These are phyloP conservation scores for Arthroderma sp. DNA, from an alignment of 2,329 filamentous ascomycete genomes.

Conservation along the genomic window DNA sequence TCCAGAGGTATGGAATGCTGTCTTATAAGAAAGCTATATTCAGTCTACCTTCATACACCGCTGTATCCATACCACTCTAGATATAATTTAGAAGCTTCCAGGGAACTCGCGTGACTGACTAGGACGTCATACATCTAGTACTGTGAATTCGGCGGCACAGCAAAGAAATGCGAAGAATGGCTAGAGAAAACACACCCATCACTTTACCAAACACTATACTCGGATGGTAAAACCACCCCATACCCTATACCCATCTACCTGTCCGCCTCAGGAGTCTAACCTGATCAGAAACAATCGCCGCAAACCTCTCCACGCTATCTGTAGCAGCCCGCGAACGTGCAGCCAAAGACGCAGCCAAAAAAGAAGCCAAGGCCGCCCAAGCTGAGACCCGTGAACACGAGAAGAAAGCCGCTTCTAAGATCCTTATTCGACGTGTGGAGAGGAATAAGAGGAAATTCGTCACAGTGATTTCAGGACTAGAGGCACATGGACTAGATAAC, in stretches of 20 bases:
- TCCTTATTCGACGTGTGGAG: constrained; percentile 93
- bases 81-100: not conserved
- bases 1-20: constrained; percentile 48
- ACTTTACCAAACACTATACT: constrained; percentile 73
- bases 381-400: constrained; percentile 73
- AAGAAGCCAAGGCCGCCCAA: constrained; percentile 84
- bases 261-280: not conserved
- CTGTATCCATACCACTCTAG: not conserved
- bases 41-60: not conserved
- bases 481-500: constrained; percentile 79
- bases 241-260: not conserved
- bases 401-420: constrained; percentile 66
- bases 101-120: not conserved
- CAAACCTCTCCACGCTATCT: constrained; percentile 73
- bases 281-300: constrained; percentile 59
- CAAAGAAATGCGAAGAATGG: constrained; percentile 97
- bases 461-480: constrained; percentile 79
- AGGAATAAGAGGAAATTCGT: constrained; percentile 97
- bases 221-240: constrained; percentile 49
- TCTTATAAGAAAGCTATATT: not conserved
- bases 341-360: constrained; percentile 92
- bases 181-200: constrained; percentile 60
- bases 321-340: constrained; percentile 88
- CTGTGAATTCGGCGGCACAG: constrained; percentile 94
- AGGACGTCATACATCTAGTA: constrained; percentile 49